A percentile compares a stretch with the other conserved stretches of the same genome.
Conservation (phyloP, 768 basidiomycete genomes). For the Ramaria sp. region DNA sequence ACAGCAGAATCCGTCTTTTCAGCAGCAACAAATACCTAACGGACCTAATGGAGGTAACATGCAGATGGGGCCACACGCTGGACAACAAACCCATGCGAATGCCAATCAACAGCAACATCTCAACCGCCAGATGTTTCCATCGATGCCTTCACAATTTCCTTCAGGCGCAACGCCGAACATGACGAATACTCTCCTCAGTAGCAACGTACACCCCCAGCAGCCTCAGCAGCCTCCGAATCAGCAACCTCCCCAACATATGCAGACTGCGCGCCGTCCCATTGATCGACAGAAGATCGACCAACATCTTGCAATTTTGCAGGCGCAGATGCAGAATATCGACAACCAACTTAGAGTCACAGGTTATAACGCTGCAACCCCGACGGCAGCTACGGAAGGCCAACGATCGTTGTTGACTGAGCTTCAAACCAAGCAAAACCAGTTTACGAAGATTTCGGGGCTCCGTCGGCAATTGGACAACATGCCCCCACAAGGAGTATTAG, state of each 20-base stretch:
- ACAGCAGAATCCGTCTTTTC: background rate
- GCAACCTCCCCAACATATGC: background rate
- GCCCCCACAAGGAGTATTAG: background rate
- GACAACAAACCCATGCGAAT: background rate
- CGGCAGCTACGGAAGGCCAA: background rate
- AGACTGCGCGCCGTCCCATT: background rate
- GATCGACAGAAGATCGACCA: background rate
- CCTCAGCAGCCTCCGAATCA: background rate
- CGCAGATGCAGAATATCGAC: background rate
- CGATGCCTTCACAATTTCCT: background rate
- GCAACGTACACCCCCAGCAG: background rate
- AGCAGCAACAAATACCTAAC: background rate
- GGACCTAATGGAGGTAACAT: background rate
- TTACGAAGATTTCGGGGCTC: background rate
- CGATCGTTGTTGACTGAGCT: background rate
- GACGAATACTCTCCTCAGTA: background rate
- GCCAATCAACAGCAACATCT: background rate
- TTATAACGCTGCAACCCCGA: background rate
- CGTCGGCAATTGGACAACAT: background rate
- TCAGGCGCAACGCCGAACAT: background rate
- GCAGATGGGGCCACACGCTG: background rate
- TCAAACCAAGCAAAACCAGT: background rate
- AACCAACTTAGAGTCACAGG: background rate
- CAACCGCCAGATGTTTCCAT: slow-evolving; percentile 1
- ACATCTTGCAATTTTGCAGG: background rate